Evolutionary conservation across 495 filamentous ascomycete species (phyloP).

Genomic region (Penicillium bialowiezense): DNA sequence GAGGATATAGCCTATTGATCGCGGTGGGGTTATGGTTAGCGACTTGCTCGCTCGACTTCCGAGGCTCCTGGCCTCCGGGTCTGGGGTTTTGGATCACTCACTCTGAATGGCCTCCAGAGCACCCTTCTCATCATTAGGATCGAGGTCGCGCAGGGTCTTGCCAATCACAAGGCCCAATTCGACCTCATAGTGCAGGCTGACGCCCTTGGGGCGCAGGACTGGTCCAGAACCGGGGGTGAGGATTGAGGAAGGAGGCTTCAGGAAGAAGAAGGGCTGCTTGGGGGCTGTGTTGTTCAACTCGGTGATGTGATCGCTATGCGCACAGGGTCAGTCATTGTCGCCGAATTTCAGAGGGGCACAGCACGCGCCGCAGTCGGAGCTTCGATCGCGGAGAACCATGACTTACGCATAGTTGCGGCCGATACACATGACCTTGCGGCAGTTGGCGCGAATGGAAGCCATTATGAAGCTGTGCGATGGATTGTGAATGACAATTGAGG

Average conservation of each 20-base stretch:
- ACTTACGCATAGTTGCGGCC: slow-evolving; percentile 95
- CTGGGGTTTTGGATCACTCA: slow-evolving; percentile 19
- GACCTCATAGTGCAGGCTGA: slow-evolving; percentile 90
- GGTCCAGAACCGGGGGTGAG: slow-evolving; percentile 74
- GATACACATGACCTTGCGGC: slow-evolving; percentile 92
- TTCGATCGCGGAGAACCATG: slow-evolving; percentile 3
- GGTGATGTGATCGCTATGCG: slow-evolving; percentile 79
- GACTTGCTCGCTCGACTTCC: background rate
- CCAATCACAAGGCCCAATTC: slow-evolving; percentile 88
- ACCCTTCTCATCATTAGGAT: slow-evolving; percentile 55
- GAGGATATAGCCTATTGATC: slow-evolving; percentile 66
- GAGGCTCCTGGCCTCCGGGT: background rate
- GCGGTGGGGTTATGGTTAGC: background rate
- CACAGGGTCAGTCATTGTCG: background rate
- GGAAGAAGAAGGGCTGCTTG: slow-evolving; percentile 97
- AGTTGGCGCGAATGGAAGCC: slow-evolving; percentile 51
- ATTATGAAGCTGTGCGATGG: slow-evolving; percentile 18
- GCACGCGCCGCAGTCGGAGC: background rate
- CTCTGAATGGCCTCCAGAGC: slow-evolving; percentile 51
- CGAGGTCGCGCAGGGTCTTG: slow-evolving; percentile 69
- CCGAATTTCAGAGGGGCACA: background rate
- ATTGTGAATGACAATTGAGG: slow-evolving; percentile 2
- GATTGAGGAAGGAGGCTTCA: slow-evolving; percentile 85
- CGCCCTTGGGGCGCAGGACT: slow-evolving; percentile 77
- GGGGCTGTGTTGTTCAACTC: slow-evolving; percentile 85